Evolutionary conservation across 2,329 filamentous ascomycete genomes (phyloP), one percentile per base, ranked within the genome.

Genomic region (Cordyceps tenuipes): DNA sequence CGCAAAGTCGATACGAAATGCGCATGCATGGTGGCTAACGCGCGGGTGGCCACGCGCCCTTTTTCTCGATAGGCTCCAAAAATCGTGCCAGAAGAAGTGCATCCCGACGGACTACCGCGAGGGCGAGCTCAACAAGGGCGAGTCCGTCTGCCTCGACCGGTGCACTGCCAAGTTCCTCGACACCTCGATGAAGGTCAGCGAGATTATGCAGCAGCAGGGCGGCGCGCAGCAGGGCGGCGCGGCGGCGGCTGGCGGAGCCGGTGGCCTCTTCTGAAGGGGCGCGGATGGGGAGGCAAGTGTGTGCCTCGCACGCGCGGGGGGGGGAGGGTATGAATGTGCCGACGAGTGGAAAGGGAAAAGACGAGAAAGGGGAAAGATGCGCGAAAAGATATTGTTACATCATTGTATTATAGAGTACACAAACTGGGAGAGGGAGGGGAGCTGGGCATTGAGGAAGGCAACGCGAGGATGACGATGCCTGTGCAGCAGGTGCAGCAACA

Each of bases 151-250:
- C 80, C 86, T 99, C 68, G 94, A 99, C 79, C 90, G 94, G 71
- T 99, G 95, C 78, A 90, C 95, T 61, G 84, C 89, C 72, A 99
- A 99, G 81, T 99, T 97, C 81, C 97, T 99, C 78, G 93, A 97
- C 69, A 92, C 96, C 70, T 96, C 96, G 75, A 86, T 96, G 81
- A 97, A 97, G 81, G 90, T 97, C 62, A 93, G 89, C 70, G 92
- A 97, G 78, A 90, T 95, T 78, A 91, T 97, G 86, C 91, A 97
- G 78, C 85, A 87, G 65, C 89, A 96, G 76, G 90, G 89, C 53
- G 83, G 85, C 70, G 81, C 83, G 64, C 83, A 83, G 69, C 83
- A 85, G 62, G 82, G 77, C 46, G 64, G 62, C 15, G 63, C 65
- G 39, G 66, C 65, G 39, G 66, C 68, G 57, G 57, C 62, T 17